Evolutionary conservation across 2,329 filamentous ascomycete species (phyloP).

Genomic region (Botryosphaeria dothidea): DNA sequence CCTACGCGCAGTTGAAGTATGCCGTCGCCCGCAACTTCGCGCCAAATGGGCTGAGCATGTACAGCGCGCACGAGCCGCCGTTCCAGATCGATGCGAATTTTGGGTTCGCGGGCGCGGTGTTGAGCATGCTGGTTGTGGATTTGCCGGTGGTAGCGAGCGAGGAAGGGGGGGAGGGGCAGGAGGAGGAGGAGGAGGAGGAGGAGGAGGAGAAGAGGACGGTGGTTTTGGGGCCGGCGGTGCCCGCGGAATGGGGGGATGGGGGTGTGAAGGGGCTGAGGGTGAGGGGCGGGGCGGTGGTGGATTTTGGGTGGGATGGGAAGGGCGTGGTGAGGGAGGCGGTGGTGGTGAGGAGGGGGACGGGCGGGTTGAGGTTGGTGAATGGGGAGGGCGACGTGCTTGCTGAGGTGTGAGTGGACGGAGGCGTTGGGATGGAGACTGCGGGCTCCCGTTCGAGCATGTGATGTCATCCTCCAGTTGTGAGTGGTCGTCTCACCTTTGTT

Average conservation of each 20-base stretch:
- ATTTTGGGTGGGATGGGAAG: conserved; percentile 46
- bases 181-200: conserved; percentile 51
- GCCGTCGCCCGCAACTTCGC: conserved; percentile 54
- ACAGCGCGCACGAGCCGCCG: conserved; percentile 46
- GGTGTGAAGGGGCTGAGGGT: conserved; percentile 46
- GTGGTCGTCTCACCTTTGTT: too few species aligned
- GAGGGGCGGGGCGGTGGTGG: conserved; percentile 46
- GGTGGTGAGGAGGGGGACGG: conserved; percentile 1
- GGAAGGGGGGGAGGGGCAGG: conserved; percentile 51
- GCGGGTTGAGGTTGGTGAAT: conserved; percentile 23
- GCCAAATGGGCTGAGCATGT: conserved; percentile 55
- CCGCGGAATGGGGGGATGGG: conserved; percentile 45
- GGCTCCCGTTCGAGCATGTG: too few species aligned
- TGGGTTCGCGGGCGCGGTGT: conserved; percentile 51
- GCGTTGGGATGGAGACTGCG: too few species aligned
- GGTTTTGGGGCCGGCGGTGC: conserved; percentile 50
- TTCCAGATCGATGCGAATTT: conserved; percentile 65
- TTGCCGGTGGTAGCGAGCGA: conserved; percentile 27
- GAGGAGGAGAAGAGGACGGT: background rate
- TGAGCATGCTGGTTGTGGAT: conserved; percentile 56
- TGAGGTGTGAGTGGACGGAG: background rate
- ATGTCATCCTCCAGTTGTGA: too few species aligned
- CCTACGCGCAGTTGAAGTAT: conserved; percentile 52
- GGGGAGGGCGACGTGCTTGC: background rate
- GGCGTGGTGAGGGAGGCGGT: conserved; percentile 35